phyloP scores from a whole-genome alignment of 352 stramenopile species.

The Phytophthora pisi region DNA sequence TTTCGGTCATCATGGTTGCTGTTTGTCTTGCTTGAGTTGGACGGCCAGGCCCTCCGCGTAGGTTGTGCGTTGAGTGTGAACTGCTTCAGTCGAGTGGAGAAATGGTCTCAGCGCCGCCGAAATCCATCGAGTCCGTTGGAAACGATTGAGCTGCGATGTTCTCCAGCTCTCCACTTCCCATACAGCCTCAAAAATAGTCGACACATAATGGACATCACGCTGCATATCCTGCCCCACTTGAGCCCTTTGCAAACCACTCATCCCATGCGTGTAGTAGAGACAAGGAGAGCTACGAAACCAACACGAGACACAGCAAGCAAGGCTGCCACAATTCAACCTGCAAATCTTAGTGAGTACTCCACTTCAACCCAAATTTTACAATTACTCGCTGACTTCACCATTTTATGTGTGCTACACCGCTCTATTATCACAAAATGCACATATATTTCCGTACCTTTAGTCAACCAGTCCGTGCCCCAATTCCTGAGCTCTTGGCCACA shows the following conservation, averaged over 20 bases:
- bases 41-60: not conserved
- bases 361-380: not conserved
- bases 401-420: constrained; percentile 12
- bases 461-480: constrained; percentile 16
- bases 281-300: constrained; percentile 13
- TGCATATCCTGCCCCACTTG: not conserved
- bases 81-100: constrained; percentile 13
- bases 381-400: not conserved
- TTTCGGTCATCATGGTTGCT: constrained; percentile 35
- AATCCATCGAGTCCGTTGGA: constrained; percentile 21
- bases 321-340: not conserved
- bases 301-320: constrained; percentile 5
- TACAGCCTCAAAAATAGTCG: constrained; percentile 18
- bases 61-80: not conserved
- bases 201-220: not conserved
- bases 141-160: constrained; percentile 26
- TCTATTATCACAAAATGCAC: not conserved
- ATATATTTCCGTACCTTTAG: constrained; percentile 11
- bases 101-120: constrained; percentile 13
- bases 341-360: not conserved
- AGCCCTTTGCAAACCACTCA: not conserved
- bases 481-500: constrained; percentile 17
- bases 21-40: not conserved
- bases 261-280: constrained; percentile 1
- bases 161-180: constrained; percentile 10